Evolutionary conservation across 208 protist genomes (phyloP).

Genomic region (Trypanosoma caninum): DNA sequence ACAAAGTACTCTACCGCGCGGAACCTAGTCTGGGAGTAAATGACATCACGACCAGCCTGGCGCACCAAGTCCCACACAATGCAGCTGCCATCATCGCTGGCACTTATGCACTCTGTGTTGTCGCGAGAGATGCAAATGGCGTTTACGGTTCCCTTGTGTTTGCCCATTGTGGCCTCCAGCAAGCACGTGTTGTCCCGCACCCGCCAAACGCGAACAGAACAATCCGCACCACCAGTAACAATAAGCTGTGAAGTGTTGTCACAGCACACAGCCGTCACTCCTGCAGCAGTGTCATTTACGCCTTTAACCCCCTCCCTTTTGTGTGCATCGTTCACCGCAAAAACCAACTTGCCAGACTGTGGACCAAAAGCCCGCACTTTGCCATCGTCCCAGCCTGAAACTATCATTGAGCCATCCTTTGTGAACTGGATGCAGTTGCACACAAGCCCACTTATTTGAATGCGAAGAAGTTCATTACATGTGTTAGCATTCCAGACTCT

Average conservation of each 20-base stretch:
- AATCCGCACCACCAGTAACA: slow-evolving; percentile 92
- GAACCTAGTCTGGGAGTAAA: slow-evolving; percentile 96
- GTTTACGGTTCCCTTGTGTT: slow-evolving; percentile 94
- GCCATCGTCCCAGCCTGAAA: slow-evolving; percentile 94
- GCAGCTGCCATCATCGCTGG: slow-evolving; percentile 94
- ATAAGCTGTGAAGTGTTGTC: slow-evolving; percentile 65
- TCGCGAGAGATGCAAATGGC: slow-evolving; percentile 75
- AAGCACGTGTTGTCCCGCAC: slow-evolving; percentile 64
- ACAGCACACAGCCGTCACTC: slow-evolving; percentile 91
- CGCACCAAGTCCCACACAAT: slow-evolving; percentile 94
- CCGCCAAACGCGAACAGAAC: slow-evolving; percentile 91
- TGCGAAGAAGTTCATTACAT: slow-evolving; percentile 92
- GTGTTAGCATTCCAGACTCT: slow-evolving; percentile 93
- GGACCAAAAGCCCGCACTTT: slow-evolving; percentile 94
- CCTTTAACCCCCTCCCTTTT: slow-evolving; percentile 80
- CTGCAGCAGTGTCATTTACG: slow-evolving; percentile 32
- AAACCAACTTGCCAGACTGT: slow-evolving; percentile 94
- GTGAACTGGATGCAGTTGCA: slow-evolving; percentile 94
- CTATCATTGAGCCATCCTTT: slow-evolving; percentile 90
- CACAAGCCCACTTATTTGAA: slow-evolving; percentile 88
- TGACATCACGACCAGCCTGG: slow-evolving; percentile 90
- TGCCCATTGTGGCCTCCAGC: slow-evolving; percentile 94
- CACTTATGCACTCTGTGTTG: slow-evolving; percentile 92
- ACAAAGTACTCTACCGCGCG: slow-evolving; percentile 86
- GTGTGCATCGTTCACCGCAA: slow-evolving; percentile 96